phyloP scores from a whole-genome alignment of 2,329 filamentous ascomycete genomes.

The Paraphaeosphaeria sporulosa region DNA sequence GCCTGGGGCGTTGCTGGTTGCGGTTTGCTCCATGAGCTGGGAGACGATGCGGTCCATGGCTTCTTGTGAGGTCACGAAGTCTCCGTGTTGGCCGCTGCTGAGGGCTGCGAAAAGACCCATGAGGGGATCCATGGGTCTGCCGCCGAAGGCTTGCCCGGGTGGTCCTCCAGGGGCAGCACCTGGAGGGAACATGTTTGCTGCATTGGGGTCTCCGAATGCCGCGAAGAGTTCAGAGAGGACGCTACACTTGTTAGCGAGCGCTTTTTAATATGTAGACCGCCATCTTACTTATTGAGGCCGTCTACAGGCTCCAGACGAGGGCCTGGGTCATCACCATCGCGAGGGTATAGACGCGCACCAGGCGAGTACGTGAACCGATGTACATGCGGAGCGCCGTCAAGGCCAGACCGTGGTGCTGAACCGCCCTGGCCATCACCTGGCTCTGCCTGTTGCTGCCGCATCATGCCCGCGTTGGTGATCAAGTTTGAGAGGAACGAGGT shows the following conservation, averaged over 20 bases:
- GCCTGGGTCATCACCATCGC: constrained; percentile 61
- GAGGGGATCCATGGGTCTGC: constrained; percentile 47
- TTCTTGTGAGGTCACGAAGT: constrained; percentile 90
- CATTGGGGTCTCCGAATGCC: constrained; percentile 40
- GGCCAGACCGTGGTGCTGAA: constrained; percentile 26
- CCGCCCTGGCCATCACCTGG: constrained; percentile 14
- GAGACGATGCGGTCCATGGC: constrained; percentile 88
- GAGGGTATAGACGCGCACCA: constrained; percentile 55
- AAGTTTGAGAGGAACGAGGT: constrained; percentile 57
- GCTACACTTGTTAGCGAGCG: constrained; percentile 31
- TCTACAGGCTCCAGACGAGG: constrained; percentile 55
- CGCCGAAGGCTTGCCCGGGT: not conserved
- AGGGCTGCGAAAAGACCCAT: constrained; percentile 53
- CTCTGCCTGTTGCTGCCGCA: constrained; percentile 20
- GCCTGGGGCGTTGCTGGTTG: constrained; percentile 77
- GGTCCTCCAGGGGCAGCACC: not conserved
- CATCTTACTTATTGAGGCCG: constrained; percentile 56
- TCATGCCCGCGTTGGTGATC: constrained; percentile 41
- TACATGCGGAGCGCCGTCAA: constrained; percentile 22
- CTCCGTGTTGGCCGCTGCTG: constrained; percentile 63
- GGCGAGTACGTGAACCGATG: constrained; percentile 42
- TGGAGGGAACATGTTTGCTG: not conserved
- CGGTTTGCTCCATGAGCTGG: constrained; percentile 84
- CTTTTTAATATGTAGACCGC: not conserved
- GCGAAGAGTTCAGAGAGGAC: constrained; percentile 44